These are phyloP conservation scores for Fomitopsis pinicola DNA, from an alignment of 1,284 basidiomycete species.

Conservation along the genomic window DNA sequence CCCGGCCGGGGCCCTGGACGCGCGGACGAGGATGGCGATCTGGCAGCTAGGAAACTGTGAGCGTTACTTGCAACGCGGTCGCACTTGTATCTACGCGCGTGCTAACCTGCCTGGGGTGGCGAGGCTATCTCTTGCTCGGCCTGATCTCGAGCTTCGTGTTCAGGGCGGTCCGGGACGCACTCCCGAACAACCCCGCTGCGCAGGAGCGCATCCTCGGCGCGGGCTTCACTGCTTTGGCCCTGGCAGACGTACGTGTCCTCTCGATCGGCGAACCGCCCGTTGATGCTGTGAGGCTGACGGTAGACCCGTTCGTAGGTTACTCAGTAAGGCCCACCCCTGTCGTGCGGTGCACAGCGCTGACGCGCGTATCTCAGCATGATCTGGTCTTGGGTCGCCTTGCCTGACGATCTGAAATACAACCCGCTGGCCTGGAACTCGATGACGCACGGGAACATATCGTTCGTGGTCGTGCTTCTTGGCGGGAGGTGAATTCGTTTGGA, in stretches of 20 bases:
- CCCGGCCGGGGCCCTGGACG: slow-evolving; percentile 34
- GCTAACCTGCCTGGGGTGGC: background rate
- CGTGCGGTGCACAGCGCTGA: background rate
- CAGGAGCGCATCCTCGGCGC: slow-evolving; percentile 72
- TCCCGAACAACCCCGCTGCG: slow-evolving; percentile 53
- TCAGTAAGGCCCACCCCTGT: slow-evolving; percentile 43
- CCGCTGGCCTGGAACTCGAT: slow-evolving; percentile 59
- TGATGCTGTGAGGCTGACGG: background rate
- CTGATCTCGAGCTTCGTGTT: slow-evolving; percentile 68
- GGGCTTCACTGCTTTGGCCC: slow-evolving; percentile 57
- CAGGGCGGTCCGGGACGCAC: slow-evolving; percentile 60
- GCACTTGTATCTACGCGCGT: background rate
- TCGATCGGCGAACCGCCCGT: slow-evolving; percentile 9
- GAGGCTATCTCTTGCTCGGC: slow-evolving; percentile 67
- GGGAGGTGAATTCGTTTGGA: slow-evolving; percentile 42
- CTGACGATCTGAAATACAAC: slow-evolving; percentile 47
- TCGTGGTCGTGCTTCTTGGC: slow-evolving; percentile 50
- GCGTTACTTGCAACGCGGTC: slow-evolving; percentile 11
- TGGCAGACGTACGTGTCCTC: slow-evolving; percentile 59
- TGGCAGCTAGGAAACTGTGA: slow-evolving; percentile 72
- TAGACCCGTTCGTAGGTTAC: slow-evolving; percentile 30
- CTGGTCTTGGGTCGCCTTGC: slow-evolving; percentile 54
- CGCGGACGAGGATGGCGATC: slow-evolving; percentile 59
- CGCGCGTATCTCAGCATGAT: slow-evolving; percentile 43
- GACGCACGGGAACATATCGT: slow-evolving; percentile 73